These are phyloP conservation scores for Colletotrichum kahawae DNA, from an alignment of 2,329 filamentous ascomycete species.

Conservation along the genomic window DNA sequence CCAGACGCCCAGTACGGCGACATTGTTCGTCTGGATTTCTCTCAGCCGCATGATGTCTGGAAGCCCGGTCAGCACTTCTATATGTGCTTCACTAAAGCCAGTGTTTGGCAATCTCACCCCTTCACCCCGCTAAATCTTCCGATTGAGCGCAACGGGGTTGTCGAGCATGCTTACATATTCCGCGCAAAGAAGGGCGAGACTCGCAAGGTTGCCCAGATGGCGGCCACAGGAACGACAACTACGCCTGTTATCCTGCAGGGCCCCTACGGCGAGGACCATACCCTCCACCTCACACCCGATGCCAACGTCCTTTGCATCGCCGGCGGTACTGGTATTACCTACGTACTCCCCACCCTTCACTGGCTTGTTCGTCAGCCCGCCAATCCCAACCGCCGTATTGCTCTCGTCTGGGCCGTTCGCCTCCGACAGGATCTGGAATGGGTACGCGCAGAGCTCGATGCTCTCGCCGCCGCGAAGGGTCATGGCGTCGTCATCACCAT, in stretches of 20 bases:
- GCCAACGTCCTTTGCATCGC: constrained; percentile 46
- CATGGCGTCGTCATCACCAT: constrained; percentile 1
- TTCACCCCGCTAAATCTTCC: constrained; percentile 69
- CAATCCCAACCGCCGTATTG: constrained; percentile 29
- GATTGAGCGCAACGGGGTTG: constrained; percentile 38
- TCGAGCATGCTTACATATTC: constrained; percentile 61
- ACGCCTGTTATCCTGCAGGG: constrained; percentile 67
- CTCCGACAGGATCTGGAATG: constrained; percentile 28
- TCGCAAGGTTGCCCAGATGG: constrained; percentile 53
- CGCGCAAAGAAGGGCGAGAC: constrained; percentile 66
- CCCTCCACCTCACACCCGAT: constrained; percentile 42
- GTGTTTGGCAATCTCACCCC: constrained; percentile 75
- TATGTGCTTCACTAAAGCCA: constrained; percentile 69
- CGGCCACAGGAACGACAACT: constrained; percentile 31
- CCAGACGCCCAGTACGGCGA: constrained; percentile 61
- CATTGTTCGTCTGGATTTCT: constrained; percentile 70
- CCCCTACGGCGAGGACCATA: constrained; percentile 61
- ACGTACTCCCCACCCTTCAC: constrained; percentile 46
- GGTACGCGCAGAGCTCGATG: not conserved
- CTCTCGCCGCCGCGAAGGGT: not conserved
- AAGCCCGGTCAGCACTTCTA: constrained; percentile 74
- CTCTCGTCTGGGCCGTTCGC: constrained; percentile 68
- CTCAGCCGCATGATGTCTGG: constrained; percentile 66
- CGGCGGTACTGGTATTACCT: constrained; percentile 45
- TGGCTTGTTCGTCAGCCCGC: constrained; percentile 28